phyloP scores from a whole-genome alignment of 345 rosid genomes.

The Odontarrhena argentea region DNA sequence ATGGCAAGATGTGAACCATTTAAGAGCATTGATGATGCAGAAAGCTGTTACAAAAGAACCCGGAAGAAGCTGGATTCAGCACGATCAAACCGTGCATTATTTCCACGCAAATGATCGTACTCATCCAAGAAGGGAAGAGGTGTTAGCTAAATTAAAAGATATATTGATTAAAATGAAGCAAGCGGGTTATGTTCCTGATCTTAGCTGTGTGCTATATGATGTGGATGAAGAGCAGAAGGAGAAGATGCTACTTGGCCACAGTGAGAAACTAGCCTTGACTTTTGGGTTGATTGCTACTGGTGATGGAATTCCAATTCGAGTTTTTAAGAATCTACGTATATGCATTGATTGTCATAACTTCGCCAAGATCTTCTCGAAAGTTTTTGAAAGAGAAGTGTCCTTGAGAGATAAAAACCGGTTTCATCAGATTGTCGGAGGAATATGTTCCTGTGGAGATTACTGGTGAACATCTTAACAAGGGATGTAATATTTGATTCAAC shows the following conservation, averaged over 20 bases:
- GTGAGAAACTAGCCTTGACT: slow-evolving; percentile 87
- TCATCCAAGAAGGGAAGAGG: slow-evolving; percentile 80
- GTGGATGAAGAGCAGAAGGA: slow-evolving; percentile 95
- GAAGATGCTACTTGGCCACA: slow-evolving; percentile 76
- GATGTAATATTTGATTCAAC: slow-evolving; percentile 27
- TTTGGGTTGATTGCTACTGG: slow-evolving; percentile 64
- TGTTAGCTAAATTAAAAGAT: slow-evolving; percentile 55
- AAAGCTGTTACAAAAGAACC: slow-evolving; percentile 83
- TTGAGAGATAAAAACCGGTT: slow-evolving; percentile 82
- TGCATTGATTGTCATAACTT: slow-evolving; percentile 93
- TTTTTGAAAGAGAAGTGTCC: slow-evolving; percentile 56
- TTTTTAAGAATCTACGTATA: slow-evolving; percentile 79
- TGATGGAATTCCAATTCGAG: slow-evolving; percentile 54
- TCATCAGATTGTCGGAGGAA: slow-evolving; percentile 62
- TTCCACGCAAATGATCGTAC: slow-evolving; percentile 78
- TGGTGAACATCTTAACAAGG: slow-evolving; percentile 51
- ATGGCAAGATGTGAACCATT: slow-evolving; percentile 74
- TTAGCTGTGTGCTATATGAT: slow-evolving; percentile 76
- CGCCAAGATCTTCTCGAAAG: slow-evolving; percentile 69
- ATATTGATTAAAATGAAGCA: slow-evolving; percentile 61
- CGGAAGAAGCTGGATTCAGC: slow-evolving; percentile 85
- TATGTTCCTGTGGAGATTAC: slow-evolving; percentile 82
- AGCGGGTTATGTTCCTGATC: slow-evolving; percentile 79
- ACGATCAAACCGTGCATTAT: slow-evolving; percentile 66
- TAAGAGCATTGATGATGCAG: slow-evolving; percentile 68